Evolutionary conservation across 257 asterid species (phyloP), one percentile per base, ranked within the genome.

Genomic region (Nicotiana tomentosiformis): DNA sequence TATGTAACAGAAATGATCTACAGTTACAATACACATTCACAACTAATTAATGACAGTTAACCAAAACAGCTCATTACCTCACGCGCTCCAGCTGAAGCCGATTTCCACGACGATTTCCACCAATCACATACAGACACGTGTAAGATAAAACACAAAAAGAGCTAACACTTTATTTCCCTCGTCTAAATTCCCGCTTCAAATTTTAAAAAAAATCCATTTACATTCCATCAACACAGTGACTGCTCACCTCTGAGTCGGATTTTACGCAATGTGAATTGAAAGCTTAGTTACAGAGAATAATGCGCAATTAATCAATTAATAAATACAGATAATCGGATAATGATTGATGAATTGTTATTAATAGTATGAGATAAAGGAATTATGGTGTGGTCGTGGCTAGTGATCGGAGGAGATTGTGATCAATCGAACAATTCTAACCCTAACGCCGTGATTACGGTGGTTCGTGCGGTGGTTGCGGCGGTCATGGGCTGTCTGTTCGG

Each of bases 401-500:
- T 57, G 23, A 29, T 29, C 29, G 67, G 23, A 77, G 67, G 23
- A 77, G 66, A 39, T 7, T 17, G 69, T 9, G 72, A 26, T 64
- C 43, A 49, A 15, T 80, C 4, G 33, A 39, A 55, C 12, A 2
- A 60, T 26, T 57, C 15, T 81, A 30, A 20, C 58, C 3, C 53
- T 8, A 61, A 56, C 66, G 18, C 18, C 14, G 33, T 53, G n/a
- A 58, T 30, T 29, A 14, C 49, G 12, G 64, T 80, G 26, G 37
- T 37, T 23, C 46, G 65, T n/a, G 81, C 81, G 1, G 33, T 64
- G 55, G 55, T 58, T 68, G 37, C 55, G 10, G 93, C 90, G 10
- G 86, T 90, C 8, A 93, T 94, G 97, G 88, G 92, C 61, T 94
- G 97, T 69, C 80, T 93, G 32, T 89, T 94, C 89, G 86, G 90